phyloP scores from a whole-genome alignment of 1,284 basidiomycete genomes.

The Ganoderma resinaceum region DNA sequence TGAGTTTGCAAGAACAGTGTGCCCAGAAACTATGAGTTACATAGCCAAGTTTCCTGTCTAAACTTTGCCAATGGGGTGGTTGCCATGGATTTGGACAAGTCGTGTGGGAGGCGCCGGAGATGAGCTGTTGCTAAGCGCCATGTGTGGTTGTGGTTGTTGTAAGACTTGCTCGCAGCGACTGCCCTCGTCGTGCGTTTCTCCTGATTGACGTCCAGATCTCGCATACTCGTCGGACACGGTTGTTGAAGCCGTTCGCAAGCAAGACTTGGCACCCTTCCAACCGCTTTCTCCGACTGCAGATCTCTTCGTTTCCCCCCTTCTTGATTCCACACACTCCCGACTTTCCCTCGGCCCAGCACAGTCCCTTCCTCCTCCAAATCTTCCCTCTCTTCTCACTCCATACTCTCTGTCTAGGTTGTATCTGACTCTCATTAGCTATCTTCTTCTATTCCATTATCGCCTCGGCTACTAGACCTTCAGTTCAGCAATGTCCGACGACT shows the following conservation, averaged over 20 bases:
- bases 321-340: neutral
- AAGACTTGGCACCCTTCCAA: neutral
- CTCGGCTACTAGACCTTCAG: neutral
- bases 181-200: neutral
- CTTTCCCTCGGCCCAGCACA: constrained; percentile 1
- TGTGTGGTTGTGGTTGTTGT: too few species aligned
- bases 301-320: neutral
- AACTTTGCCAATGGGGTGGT: too few species aligned
- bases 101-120: too few species aligned
- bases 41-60: too few species aligned
- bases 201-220: neutral
- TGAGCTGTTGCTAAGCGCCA: too few species aligned
- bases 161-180: neutral
- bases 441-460: neutral
- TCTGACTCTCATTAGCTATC: neutral
- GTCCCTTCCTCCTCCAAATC: neutral
- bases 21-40: too few species aligned
- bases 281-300: neutral
- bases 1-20: too few species aligned
- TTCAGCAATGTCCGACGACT: constrained; percentile 57
- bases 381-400: neutral
- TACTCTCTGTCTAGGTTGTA: too few species aligned
- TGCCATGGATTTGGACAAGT: too few species aligned
- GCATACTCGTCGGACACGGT: neutral
- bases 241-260: neutral